These are phyloP conservation scores for Blastobotrys indianensis DNA, from an alignment of 1,139 yeast species.

Conservation along the genomic window DNA sequence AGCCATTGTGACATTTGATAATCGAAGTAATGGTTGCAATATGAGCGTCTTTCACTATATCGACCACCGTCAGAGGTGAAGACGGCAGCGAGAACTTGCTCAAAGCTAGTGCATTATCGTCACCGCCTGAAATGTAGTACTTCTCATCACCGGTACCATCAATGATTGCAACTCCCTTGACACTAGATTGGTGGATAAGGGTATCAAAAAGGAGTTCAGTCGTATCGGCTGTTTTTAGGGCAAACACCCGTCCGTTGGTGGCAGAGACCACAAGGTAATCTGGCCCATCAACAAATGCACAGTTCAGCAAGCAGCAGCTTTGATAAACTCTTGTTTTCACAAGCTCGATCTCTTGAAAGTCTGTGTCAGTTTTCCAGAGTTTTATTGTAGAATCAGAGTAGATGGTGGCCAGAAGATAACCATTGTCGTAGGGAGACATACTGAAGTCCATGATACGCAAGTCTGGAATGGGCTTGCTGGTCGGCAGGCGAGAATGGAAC, in stretches of 20 bases:
- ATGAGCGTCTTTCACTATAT: conserved; percentile 51
- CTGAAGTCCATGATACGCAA: conserved; percentile 82
- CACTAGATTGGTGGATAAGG: conserved; percentile 78
- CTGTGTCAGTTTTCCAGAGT: conserved; percentile 50
- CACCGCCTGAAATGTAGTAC: conserved; percentile 73
- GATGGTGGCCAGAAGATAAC: conserved; percentile 55
- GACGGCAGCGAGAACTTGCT: conserved; percentile 33
- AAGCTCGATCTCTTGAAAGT: conserved; percentile 37
- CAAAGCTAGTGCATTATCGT: conserved; percentile 69
- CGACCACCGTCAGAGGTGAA: conserved; percentile 23
- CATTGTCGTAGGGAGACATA: conserved; percentile 15
- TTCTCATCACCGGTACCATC: conserved; percentile 1
- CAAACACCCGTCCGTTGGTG: conserved; percentile 73
- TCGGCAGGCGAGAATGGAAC: conserved; percentile 27
- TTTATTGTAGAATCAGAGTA: conserved; percentile 81
- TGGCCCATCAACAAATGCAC: conserved; percentile 39
- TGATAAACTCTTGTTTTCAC: conserved; percentile 50
- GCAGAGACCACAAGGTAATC: conserved; percentile 52
- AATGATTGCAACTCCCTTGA: conserved; percentile 45
- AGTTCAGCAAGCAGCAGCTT: conserved; percentile 70
- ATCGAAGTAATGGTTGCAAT: conserved; percentile 81
- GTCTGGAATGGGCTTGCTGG: conserved; percentile 57
- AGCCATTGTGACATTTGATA: conserved; percentile 28
- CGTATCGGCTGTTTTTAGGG: conserved; percentile 33
- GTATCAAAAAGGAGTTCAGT: conserved; percentile 22